These are phyloP conservation scores for Clarireedia paspali DNA, from an alignment of 2,329 filamentous ascomycete species.

Conservation along the genomic window DNA sequence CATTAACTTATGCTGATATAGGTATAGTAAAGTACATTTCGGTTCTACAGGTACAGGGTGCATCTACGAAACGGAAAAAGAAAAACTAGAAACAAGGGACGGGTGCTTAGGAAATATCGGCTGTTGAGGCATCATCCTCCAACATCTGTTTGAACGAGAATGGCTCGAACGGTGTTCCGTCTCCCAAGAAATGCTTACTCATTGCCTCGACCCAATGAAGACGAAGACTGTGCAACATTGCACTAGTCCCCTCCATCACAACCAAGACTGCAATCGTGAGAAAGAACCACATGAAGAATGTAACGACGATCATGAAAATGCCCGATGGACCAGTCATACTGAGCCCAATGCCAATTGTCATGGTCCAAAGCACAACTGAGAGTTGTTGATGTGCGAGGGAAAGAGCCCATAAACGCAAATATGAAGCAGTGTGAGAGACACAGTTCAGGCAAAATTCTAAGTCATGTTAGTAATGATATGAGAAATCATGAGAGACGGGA, in stretches of 20 bases:
- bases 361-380: constrained; percentile 89
- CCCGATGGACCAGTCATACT: constrained; percentile 57
- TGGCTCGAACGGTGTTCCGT: constrained; percentile 77
- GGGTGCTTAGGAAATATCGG: constrained; percentile 36
- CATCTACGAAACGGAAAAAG: constrained; percentile 15
- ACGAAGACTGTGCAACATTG: constrained; percentile 88
- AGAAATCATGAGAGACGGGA: neutral
- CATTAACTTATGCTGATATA: neutral
- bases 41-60: constrained; percentile 20
- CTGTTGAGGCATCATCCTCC: constrained; percentile 68
- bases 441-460: constrained; percentile 97
- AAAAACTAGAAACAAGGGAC: constrained; percentile 9
- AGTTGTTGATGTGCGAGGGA: constrained; percentile 97
- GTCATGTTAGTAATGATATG: constrained; percentile 26
- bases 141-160: constrained; percentile 81
- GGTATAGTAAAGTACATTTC: constrained; percentile 12
- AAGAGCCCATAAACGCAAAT: constrained; percentile 95
- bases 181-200: constrained; percentile 93
- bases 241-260: constrained; percentile 92
- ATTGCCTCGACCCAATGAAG: constrained; percentile 97
- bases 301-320: constrained; percentile 71
- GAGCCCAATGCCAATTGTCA: constrained; percentile 82
- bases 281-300: constrained; percentile 86
- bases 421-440: constrained; percentile 96
- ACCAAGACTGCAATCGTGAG: constrained; percentile 75